Conservation (phyloP, 2,329 filamentous ascomycete species). For the Huntiella abstrusa region DNA sequence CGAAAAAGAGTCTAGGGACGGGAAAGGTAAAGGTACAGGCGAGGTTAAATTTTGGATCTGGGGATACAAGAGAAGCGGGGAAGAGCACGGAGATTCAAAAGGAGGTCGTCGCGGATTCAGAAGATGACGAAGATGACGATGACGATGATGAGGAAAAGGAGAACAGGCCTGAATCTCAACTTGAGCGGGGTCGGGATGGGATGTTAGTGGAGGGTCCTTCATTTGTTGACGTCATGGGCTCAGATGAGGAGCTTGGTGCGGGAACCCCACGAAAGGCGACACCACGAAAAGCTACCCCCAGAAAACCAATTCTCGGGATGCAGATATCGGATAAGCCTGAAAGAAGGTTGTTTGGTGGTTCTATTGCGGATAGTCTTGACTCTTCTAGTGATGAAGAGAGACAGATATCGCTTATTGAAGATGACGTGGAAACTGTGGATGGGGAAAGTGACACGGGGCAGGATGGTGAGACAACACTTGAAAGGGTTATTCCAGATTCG, state of each 20-base stretch:
- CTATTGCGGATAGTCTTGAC: neutral
- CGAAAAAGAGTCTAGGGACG: no score
- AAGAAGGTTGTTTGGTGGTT: neutral
- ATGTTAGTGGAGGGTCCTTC: no score
- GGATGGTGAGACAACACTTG: slow-evolving; percentile 3
- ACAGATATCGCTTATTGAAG: neutral
- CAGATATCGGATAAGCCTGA: no score
- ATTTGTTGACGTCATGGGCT: neutral
- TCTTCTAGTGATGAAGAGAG: neutral
- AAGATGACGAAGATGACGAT: slow-evolving; percentile 16
- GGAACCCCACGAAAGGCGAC: neutral
- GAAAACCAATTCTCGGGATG: no score
- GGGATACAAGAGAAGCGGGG: neutral
- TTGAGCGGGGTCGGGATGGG: no score
- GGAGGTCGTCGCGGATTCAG: slow-evolving; percentile 20
- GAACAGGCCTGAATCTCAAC: neutral
- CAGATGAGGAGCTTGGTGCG: neutral
- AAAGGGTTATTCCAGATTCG: slow-evolving; percentile 11
- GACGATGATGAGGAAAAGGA: neutral
- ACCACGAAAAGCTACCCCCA: no score
- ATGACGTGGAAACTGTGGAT: slow-evolving; percentile 8
- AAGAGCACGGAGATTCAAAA: neutral
- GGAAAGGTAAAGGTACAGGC: no score
- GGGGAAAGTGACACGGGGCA: slow-evolving; percentile 7
- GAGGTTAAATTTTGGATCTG: no score